Evolutionary conservation across 495 filamentous ascomycete genomes (phyloP), one percentile per base, ranked within the genome.

Genomic region (Penicillium ucsense): DNA sequence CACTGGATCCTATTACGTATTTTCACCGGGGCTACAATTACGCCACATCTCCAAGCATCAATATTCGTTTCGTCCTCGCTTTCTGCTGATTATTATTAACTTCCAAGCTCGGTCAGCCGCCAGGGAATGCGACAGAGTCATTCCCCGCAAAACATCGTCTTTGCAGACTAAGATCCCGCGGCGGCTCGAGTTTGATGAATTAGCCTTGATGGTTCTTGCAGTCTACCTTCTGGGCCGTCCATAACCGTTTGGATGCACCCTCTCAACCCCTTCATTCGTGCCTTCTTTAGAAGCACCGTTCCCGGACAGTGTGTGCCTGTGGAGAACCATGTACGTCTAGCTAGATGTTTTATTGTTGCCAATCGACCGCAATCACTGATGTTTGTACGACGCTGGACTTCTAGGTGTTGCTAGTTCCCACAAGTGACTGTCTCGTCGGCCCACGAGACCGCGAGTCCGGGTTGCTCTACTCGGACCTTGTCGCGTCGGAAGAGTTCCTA

Each of bases 181-280:
- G 41, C 49, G 40, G 43, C 48, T 51, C 41, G 48, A 41, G 42
- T 57, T 33, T 53, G 52, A 58, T 45, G 56, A 37, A 46, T 48
- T 60, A 66, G 67, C 54, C 69, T 72, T 71, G 63, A 74, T 72
- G 67, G 72, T 53, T 62, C 48, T 61, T 57, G 43, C 57, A 58
- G 48, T 35, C 56, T 38, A 43, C 60, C 50, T 48, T 42, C 56
- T 53, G 68, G 72, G 68, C 70, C 66, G 68, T 72, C 71, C 69
- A 70, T 65, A 55, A 71, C 58, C 68, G 68, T 67, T 73, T 88
- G 91, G 87, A 96, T 97, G 91, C 91, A 90, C 83, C 88, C 92
- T 73, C 81, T 97, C 83, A 99, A 97, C 70, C 92, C 94, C 63
- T 95, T 95, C 69, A 79, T 99, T 62, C 83, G 86, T 75, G 87